Evolutionary conservation across 192 early-diverging fungal species (phyloP).

Genomic region (Podila epicladia): DNA sequence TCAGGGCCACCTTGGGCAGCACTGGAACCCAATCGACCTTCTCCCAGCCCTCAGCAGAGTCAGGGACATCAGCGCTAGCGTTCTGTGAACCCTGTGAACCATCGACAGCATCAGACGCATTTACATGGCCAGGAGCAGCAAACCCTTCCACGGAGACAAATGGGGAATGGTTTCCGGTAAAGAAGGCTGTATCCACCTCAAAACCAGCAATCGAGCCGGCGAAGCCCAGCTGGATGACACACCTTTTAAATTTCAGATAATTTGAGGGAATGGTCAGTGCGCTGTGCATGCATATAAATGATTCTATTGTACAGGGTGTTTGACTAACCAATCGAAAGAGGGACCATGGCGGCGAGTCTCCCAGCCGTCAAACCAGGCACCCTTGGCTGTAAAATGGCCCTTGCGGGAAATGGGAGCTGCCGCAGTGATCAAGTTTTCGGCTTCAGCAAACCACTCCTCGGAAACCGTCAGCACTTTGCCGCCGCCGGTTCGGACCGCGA

Average conservation of each 20-base stretch:
- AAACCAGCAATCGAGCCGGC: conserved; percentile 82
- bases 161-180: conserved; percentile 94
- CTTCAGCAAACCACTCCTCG: conserved; percentile 94
- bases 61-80: not conserved
- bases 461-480: conserved; percentile 79
- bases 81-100: not conserved
- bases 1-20: conserved; percentile 76
- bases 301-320: not conserved
- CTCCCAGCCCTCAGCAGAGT: conserved; percentile 22
- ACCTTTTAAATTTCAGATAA: conserved; percentile 9
- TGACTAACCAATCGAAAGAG: conserved; percentile 78
- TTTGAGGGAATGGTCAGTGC: not conserved
- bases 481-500: conserved; percentile 75
- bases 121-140: not conserved
- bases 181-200: conserved; percentile 90
- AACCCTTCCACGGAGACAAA: conserved; percentile 82
- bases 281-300: no score
- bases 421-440: conserved; percentile 80
- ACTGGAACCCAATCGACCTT: conserved; percentile 49
- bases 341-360: conserved; percentile 92
- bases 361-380: conserved; percentile 91
- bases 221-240: conserved; percentile 86
- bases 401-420: conserved; percentile 72
- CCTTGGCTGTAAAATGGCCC: conserved; percentile 66
- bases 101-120: conserved; percentile 6